Base-by-base conservation (phyloP, 805 yeast genomes). In the Nakazawaea peltata region DNA sequence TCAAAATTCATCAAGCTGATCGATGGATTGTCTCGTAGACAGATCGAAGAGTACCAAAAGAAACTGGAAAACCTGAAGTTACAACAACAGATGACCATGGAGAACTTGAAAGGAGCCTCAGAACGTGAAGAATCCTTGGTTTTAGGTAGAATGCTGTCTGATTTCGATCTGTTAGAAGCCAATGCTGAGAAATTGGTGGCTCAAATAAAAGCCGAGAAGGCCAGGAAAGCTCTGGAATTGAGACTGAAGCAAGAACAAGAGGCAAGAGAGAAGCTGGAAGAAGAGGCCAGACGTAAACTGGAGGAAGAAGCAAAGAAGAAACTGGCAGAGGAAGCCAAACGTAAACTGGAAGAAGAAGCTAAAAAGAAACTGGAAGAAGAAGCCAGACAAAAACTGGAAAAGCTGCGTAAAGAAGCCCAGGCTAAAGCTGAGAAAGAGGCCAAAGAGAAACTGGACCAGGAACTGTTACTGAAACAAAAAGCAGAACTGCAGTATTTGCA, bases 401-500 rank as follows among this genome's bases (percentile, higher is more conserved):
- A 30, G 12, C 39, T 44, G 41, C 37, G 41, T 38, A 32, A 45
- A 41, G 28, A 49, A 44, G 27, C 45, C 44, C 33, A 47, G 25
- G n/a, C 29, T 31, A 43, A 38, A 42, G 44, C 42, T 44, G 53
- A 40, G 44, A 48, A 41, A 43, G 41, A 36, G 29, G 55, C 50
- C 19, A 41, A 37, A 26, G 50, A 46, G 27, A 39, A 40, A 30
- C 44, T 44, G 42, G 39, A 40, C 30, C 50, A 48, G 34, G 53
- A 48, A 18, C 40, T 43, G 11, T 8, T 13, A 15, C 13, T 22
- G 5, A 22, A 24, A 23, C 16, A 14, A 5, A 21, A 29, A 14
- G 31, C 15, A 12, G 47, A 44, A 30, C 31, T 17, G 22, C 40
- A 37, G 17, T 48, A 48, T 32, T 39, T 53, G 19, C 59, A 67